Percentiles rank a stretch among this genome's conserved stretches.
Evolutionary conservation across 768 basidiomycete genomes (phyloP).

Genomic region (Exsudoporus frostii): DNA sequence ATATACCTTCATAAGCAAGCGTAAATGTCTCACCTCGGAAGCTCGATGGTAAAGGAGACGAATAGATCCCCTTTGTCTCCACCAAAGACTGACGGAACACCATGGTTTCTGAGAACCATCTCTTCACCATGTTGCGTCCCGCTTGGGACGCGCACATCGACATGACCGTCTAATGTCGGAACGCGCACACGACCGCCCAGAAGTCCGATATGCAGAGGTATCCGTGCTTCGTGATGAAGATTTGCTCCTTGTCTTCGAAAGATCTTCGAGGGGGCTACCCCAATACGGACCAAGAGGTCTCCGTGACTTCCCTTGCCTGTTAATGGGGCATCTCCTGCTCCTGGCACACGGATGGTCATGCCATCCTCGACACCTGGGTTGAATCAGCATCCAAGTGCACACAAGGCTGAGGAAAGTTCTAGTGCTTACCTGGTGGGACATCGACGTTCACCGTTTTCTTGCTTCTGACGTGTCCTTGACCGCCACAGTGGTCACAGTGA

Average conservation of each 20-base stretch:
- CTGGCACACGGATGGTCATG: conserved; percentile 81
- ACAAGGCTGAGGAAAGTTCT: background rate
- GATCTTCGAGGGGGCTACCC: conserved; percentile 75
- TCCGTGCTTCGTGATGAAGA: conserved; percentile 83
- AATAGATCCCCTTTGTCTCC: conserved; percentile 79
- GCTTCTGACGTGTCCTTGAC: conserved; percentile 83
- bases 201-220: conserved; percentile 88
- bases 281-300: conserved; percentile 83
- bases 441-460: conserved; percentile 76
- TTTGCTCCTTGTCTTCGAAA: conserved; percentile 92
- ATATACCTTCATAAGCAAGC: conserved; percentile 5
- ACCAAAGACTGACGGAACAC: conserved; percentile 62
- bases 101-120: conserved; percentile 88
- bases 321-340: conserved; percentile 81
- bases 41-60: conserved; percentile 80
- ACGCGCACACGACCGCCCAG: conserved; percentile 92
- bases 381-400: conserved; percentile 7
- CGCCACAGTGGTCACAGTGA: conserved; percentile 77
- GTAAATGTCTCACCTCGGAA: conserved; percentile 73
- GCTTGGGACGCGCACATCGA: conserved; percentile 86
- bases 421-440: conserved; percentile 75
- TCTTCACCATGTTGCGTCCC: conserved; percentile 98
- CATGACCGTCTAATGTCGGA: conserved; percentile 92
- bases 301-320: conserved; percentile 75
- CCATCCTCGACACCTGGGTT: conserved; percentile 86